phyloP scores from a whole-genome alignment of 2,329 filamentous ascomycete species.

The Talaromyces atroroseus region DNA sequence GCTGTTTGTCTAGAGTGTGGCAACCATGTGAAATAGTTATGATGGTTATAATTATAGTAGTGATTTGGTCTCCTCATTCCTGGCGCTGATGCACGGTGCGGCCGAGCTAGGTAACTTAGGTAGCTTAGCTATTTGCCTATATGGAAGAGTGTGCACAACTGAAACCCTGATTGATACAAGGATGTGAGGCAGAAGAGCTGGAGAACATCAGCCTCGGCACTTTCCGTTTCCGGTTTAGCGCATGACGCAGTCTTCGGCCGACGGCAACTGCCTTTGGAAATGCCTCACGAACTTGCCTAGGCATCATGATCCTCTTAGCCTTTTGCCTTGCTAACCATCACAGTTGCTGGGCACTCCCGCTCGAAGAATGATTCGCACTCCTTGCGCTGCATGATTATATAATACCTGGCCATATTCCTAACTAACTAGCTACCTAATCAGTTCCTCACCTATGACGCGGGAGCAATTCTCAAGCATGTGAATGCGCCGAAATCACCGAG shows the following conservation, averaged over 20 bases:
- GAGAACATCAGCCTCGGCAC: conserved; percentile 18
- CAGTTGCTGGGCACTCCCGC: no score
- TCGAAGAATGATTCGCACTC: background rate
- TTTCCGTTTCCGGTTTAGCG: conserved; percentile 13
- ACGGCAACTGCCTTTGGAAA: background rate
- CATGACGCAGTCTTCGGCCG: background rate
- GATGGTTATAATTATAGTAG: background rate
- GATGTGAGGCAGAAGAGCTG: background rate
- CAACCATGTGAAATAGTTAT: background rate
- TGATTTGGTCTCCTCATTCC: background rate
- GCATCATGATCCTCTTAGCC: no score
- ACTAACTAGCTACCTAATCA: background rate
- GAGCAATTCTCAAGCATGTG: conserved; percentile 11
- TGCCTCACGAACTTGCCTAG: background rate
- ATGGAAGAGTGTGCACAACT: no score
- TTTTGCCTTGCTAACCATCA: no score
- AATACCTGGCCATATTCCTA: background rate
- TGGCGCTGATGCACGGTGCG: background rate
- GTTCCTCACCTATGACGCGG: conserved; percentile 6
- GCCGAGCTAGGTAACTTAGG: no score
- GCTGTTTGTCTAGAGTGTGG: background rate
- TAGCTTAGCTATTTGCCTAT: no score
- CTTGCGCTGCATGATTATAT: background rate
- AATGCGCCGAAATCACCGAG: conserved; percentile 9
- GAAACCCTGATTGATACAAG: background rate